Base-by-base conservation (phyloP, 2,329 filamentous ascomycete genomes). In the Chaetothyriales sp. region DNA sequence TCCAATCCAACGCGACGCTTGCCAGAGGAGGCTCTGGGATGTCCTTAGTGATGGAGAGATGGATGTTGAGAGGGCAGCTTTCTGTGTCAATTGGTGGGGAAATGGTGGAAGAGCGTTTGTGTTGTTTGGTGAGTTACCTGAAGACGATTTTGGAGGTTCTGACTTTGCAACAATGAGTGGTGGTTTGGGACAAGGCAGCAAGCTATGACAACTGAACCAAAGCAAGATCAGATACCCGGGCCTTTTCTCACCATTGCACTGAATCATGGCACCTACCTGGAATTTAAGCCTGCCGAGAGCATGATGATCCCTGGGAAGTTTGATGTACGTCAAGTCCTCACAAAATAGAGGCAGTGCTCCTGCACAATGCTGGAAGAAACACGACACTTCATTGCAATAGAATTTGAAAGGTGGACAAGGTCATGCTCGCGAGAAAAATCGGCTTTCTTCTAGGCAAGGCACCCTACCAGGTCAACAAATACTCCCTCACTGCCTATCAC, bases 1-100 rank as follows among this genome's bases (percentile, higher is more conserved):
- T 56, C 67, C 73, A 0, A 66, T 62, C 3, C 79, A 89, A 72
- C 75, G 81, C 44, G 76, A 81, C 46, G 70, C 73, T 2, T 86
- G 82, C 40, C 81, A 82, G 63, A 76, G 80, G 56, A 74, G 88
- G 48, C 85, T 94, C 66, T 89, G 86, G 82, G 82, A 92, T 53
- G 77, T 88, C 2, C 69, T 95, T 8, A 82, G 82, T 43, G 82
- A 77, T 60, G 88, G 88, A 2, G 88, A 94, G 69, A 85, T 95
- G 80, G 89, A 95, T 67, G 83, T 94, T 20, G 86, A 94, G 64
- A 77, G 88, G 54, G 83, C 86, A 5, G 80, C 83, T 43, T 76
- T 85, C 29, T 88, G 84, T 47, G 85, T 94, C 18, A 79, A 80
- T 1, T 95, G 89, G 89, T 95, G 89, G 89, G 85, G 81, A 69